Conservation (phyloP, 495 filamentous ascomycete species). For the Trichoderma parareesei region DNA sequence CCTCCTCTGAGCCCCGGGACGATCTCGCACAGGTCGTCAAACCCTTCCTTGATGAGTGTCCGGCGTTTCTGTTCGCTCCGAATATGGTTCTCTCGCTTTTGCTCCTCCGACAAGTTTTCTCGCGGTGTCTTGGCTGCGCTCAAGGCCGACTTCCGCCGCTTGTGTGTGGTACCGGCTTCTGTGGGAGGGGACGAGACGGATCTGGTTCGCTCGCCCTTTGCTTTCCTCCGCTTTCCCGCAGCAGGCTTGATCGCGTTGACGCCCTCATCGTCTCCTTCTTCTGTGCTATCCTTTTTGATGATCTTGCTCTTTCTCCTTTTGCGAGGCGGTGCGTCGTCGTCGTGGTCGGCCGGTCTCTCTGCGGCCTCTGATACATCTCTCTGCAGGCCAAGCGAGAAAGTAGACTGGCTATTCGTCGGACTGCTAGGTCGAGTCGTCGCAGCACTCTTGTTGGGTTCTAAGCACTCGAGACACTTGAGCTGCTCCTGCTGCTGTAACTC, state of each 20-base stretch:
- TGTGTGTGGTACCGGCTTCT: constrained; percentile 13
- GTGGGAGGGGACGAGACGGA: background rate
- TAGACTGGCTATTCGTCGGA: constrained; percentile 36
- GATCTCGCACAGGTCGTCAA: constrained; percentile 59
- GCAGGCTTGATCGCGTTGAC: background rate
- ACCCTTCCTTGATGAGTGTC: constrained; percentile 68
- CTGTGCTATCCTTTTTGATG: constrained; percentile 17
- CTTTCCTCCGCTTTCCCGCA: background rate
- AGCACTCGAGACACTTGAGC: constrained; percentile 45
- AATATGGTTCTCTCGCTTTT: constrained; percentile 85
- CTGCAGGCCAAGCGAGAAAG: background rate
- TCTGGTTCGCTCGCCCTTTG: constrained; percentile 15
- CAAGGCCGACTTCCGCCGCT: constrained; percentile 21
- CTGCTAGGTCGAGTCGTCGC: constrained; percentile 52
- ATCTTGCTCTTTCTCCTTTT: constrained; percentile 44
- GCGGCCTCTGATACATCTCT: background rate
- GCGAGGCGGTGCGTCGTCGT: constrained; percentile 23
- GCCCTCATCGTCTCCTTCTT: constrained; percentile 18
- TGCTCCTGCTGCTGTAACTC: constrained; percentile 46
- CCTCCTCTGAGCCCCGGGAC: constrained; percentile 63
- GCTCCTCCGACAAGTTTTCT: constrained; percentile 73
- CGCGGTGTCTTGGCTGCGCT: constrained; percentile 43
- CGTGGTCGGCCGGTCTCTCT: background rate
- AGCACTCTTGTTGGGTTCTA: constrained; percentile 43
- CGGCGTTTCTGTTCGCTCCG: constrained; percentile 81